phyloP scores from a whole-genome alignment of 306 rosid genomes.

The Dryas octopetala region DNA sequence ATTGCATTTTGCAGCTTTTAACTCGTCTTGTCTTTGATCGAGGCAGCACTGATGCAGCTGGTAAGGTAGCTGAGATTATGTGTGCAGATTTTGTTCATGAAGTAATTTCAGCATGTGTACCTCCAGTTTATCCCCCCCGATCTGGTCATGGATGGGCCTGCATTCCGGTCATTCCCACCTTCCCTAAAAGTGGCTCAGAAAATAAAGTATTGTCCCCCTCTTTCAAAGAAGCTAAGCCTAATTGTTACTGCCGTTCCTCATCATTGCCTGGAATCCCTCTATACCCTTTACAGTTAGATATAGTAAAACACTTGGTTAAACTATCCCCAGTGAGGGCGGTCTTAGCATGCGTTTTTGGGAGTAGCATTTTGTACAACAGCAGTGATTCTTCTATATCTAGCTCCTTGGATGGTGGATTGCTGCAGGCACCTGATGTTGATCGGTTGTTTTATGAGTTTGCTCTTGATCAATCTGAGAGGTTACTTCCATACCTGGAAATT shows the following conservation, averaged over 20 bases:
- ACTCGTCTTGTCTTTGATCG: constrained; percentile 95
- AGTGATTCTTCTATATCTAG: constrained; percentile 73
- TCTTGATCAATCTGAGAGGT: constrained; percentile 99
- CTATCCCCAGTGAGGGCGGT: constrained; percentile 96
- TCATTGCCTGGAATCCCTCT: constrained; percentile 76
- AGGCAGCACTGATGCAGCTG: constrained; percentile 98
- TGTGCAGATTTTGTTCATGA: constrained; percentile 94
- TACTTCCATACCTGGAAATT: constrained; percentile 11
- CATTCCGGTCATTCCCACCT: constrained; percentile 81
- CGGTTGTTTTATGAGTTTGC: constrained; percentile 92
- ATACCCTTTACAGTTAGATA: constrained; percentile 89
- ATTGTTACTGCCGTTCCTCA: constrained; percentile 65
- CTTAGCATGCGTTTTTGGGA: constrained; percentile 92
- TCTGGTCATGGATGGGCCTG: constrained; percentile 99
- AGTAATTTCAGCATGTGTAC: constrained; percentile 96
- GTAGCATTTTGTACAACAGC: constrained; percentile 77
- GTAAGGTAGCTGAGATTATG: constrained; percentile 92
- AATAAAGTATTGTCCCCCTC: constrained; percentile 77
- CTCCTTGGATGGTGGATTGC: constrained; percentile 74
- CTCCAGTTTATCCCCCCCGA: constrained; percentile 92
- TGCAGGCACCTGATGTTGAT: constrained; percentile 79
- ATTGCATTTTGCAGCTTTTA: constrained; percentile 66
- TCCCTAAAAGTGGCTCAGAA: constrained; percentile 71
- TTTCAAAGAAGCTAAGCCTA: constrained; percentile 79
- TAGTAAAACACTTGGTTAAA: constrained; percentile 92